phyloP scores from a whole-genome alignment of 495 filamentous ascomycete genomes.

The Penicillium waksmanii region DNA sequence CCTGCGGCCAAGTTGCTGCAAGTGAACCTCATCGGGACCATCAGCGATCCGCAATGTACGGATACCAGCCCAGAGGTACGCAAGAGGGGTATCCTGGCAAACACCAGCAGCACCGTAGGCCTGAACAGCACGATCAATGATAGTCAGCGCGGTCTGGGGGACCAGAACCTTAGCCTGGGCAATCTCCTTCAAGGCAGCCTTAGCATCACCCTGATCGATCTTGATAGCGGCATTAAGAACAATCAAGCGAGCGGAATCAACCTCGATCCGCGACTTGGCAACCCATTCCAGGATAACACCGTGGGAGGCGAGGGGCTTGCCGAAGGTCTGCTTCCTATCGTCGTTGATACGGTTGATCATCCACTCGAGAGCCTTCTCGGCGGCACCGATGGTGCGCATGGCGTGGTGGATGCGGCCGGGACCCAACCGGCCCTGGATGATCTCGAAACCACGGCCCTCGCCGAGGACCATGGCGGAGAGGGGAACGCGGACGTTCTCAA shows the following conservation, averaged over 20 bases:
- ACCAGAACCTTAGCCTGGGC: constrained; percentile 87
- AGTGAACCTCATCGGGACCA: constrained; percentile 91
- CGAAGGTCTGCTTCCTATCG: constrained; percentile 82
- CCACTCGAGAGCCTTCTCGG: constrained; percentile 85
- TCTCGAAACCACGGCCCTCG: constrained; percentile 92
- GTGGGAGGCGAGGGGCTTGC: constrained; percentile 76
- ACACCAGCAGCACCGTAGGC: constrained; percentile 84
- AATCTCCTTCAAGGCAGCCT: constrained; percentile 80
- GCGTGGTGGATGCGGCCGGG: constrained; percentile 93
- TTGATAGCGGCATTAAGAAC: constrained; percentile 89
- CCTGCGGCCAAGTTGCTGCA: constrained; percentile 85
- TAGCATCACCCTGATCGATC: constrained; percentile 81
- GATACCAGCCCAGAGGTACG: constrained; percentile 82
- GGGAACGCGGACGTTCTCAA: constrained; percentile 83
- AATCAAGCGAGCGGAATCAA: constrained; percentile 82
- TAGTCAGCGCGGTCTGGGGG: constrained; percentile 72
- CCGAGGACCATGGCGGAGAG: constrained; percentile 79
- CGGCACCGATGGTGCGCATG: constrained; percentile 87
- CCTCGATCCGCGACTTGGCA: constrained; percentile 84
- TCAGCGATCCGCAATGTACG: constrained; percentile 85
- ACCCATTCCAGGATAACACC: constrained; percentile 95
- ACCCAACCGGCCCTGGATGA: constrained; percentile 90
- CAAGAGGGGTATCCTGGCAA: constrained; percentile 87
- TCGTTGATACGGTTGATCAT: constrained; percentile 90
- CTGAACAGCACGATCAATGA: constrained; percentile 89